Base-by-base conservation (phyloP, 176 grass and related monocot species). In the Thinopyrum elongatum region DNA sequence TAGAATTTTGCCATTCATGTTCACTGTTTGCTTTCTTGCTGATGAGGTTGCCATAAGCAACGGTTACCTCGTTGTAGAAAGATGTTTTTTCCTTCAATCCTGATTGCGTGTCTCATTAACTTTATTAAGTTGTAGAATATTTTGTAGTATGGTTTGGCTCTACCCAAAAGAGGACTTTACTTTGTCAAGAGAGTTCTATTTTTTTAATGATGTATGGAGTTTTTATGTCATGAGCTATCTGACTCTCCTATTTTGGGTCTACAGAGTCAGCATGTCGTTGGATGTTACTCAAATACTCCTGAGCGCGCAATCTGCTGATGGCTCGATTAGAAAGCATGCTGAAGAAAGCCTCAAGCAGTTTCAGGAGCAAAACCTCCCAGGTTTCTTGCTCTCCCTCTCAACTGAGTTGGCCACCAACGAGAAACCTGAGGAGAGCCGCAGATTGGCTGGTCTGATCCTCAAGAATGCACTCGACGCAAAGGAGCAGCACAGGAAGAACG, bases 341-440 rank as follows among this genome's bases (percentile, higher is more conserved):
- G 94, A 97, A 90, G 92, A 97, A 86, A 94, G 65, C 60, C 89
- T 97, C 41, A 97, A 92, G 87, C 92, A 94, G 65, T 91, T 97
- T 75, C 94, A 97, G 88, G 94, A 97, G 60, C 92, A 97, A 90
- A 97, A 90, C 70, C 92, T 97, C 10, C 82, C 94, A 64, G 65
- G 87, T 70, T 97, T 94, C 33, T 77, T 94, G 82, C 83, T 92
- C 23, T 91, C 92, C 19, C 92, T 97, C 36, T 94, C 92, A 28
- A 69, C 3, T 9, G 94, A 97, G 76, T 75, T 97, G 80, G 84
- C 94, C 55, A 94, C 84, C 70, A 82, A 97, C 14, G 89, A 84
- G 79, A 97, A 94, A 73, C 94, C 94, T 23, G 86, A 90, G 42
- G 94, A 97, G 82, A 94, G 92, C 57, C 92, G 94, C 2, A 94